Percentiles rank a stretch among this genome's conserved stretches.
Evolutionary conservation across 768 basidiomycete genomes (phyloP).

Genomic region (Xanthoconium purpureum): DNA sequence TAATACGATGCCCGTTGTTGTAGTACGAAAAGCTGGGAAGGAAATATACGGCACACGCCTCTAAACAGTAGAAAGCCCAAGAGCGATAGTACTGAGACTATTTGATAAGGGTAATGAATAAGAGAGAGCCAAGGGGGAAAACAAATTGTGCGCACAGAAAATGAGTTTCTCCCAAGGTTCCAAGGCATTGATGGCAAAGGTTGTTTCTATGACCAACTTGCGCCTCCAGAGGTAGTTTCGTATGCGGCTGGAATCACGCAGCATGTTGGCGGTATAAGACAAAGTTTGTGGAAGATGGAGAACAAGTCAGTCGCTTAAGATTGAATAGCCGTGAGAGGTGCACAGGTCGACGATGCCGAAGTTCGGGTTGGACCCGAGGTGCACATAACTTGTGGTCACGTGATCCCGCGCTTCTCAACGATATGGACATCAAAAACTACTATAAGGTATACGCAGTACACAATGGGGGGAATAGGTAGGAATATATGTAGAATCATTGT

Average conservation of each 20-base stretch:
- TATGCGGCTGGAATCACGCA: slow-evolving; percentile 20
- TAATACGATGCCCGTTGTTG: slow-evolving; percentile 58
- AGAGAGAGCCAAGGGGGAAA: background rate
- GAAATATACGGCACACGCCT: slow-evolving; percentile 55
- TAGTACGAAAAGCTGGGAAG: slow-evolving; percentile 53
- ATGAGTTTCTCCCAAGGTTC: slow-evolving; percentile 70
- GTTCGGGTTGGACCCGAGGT: no score
- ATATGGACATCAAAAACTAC: background rate
- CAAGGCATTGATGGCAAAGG: slow-evolving; percentile 56
- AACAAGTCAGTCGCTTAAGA: background rate
- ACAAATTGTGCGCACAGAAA: slow-evolving; percentile 42
- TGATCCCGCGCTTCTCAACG: background rate
- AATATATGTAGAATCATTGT: slow-evolving; percentile 12
- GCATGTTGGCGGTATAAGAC: slow-evolving; percentile 2
- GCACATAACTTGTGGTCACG: background rate
- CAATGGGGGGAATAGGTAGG: slow-evolving; percentile 10
- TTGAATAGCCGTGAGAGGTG: slow-evolving; percentile 4
- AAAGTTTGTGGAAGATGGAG: background rate
- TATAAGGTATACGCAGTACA: slow-evolving; percentile 18
- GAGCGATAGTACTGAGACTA: slow-evolving; percentile 42
- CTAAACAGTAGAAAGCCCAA: slow-evolving; percentile 45
- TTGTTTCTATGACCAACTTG: slow-evolving; percentile 55
- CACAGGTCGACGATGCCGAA: no score
- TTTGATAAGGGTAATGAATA: background rate
- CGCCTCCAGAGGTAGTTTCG: slow-evolving; percentile 46